A percentile compares a stretch with the other conserved stretches of the same genome.
These are phyloP conservation scores for Trichoderma citrinoviride DNA, from an alignment of 2,329 filamentous ascomycete genomes.

Conservation along the genomic window DNA sequence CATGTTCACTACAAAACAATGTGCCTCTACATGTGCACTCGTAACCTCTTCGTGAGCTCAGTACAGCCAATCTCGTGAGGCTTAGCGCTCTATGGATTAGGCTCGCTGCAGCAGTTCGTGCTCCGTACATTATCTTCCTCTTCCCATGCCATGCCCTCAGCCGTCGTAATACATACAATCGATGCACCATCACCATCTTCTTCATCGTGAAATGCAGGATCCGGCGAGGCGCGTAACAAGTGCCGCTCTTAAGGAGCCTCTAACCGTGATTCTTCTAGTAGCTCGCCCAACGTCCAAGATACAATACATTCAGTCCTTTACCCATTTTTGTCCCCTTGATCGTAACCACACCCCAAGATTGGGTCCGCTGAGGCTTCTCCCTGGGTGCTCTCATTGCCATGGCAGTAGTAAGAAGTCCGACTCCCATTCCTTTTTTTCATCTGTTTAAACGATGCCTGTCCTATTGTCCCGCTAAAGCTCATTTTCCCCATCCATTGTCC, in stretches of 20 bases:
- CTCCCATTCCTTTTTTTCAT: conserved; percentile 21
- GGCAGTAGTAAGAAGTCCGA: conserved; percentile 15
- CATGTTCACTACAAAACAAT: neutral
- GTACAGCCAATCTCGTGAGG: neutral
- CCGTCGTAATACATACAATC: neutral
- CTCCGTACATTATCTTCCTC: neutral
- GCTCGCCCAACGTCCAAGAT: neutral
- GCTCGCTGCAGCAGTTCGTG: conserved; percentile 1
- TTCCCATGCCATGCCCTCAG: neutral
- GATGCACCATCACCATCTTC: neutral
- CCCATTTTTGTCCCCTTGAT: conserved; percentile 4
- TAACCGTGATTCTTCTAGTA: neutral
- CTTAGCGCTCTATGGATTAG: neutral
- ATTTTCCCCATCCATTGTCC: conserved; percentile 19
- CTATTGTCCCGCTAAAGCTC: conserved; percentile 20
- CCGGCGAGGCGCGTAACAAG: neutral
- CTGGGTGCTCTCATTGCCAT: conserved; percentile 2
- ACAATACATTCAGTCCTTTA: conserved; percentile 1
- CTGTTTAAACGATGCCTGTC: conserved; percentile 22
- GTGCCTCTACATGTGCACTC: no score
- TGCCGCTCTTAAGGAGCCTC: neutral
- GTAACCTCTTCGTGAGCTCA: no score
- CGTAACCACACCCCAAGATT: conserved; percentile 6
- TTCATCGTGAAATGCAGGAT: neutral
- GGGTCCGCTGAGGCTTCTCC: conserved; percentile 4